Conservation (phyloP, 306 rosid genomes). For the Dalbergia oliveri region DNA sequence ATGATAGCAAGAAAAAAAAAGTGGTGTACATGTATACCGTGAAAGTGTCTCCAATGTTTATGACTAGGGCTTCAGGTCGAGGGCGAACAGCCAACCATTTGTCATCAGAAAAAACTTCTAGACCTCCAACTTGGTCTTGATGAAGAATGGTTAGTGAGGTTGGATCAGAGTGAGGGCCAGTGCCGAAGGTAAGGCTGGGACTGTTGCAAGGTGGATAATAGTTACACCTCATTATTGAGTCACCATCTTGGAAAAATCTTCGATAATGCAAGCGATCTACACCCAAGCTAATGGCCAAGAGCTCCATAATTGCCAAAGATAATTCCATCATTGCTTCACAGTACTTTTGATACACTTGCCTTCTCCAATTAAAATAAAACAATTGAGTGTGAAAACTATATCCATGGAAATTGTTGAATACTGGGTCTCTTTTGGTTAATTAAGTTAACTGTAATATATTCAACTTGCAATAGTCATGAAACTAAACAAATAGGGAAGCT, state of each 20-base stretch:
- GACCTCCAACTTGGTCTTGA: constrained; percentile 87
- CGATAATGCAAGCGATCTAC: constrained; percentile 59
- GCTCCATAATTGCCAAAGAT: constrained; percentile 67
- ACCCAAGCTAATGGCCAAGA: constrained; percentile 71
- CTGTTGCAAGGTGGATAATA: constrained; percentile 74
- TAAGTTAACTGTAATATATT: background rate
- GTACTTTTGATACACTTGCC: constrained; percentile 73
- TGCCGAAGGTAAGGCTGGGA: constrained; percentile 68
- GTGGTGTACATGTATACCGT: constrained; percentile 49
- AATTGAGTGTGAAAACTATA: too few relatives aligned
- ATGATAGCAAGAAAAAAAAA: background rate
- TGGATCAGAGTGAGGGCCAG: constrained; percentile 92
- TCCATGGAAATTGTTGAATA: background rate
- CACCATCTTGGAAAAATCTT: constrained; percentile 69
- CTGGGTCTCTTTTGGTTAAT: background rate
- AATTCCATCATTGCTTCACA: constrained; percentile 73
- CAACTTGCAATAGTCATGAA: background rate
- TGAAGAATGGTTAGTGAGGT: constrained; percentile 80
- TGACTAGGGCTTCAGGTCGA: constrained; percentile 68
- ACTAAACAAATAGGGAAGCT: too few relatives aligned
- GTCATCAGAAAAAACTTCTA: constrained; percentile 63
- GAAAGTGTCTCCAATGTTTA: constrained; percentile 83
- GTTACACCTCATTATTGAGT: constrained; percentile 83
- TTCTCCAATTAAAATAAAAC: background rate
- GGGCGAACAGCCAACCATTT: constrained; percentile 75